A percentile compares a stretch with the other conserved stretches of the same genome.
Conservation (phyloP, 2,329 filamentous ascomycete genomes). For the Fusarium subglutinans region DNA sequence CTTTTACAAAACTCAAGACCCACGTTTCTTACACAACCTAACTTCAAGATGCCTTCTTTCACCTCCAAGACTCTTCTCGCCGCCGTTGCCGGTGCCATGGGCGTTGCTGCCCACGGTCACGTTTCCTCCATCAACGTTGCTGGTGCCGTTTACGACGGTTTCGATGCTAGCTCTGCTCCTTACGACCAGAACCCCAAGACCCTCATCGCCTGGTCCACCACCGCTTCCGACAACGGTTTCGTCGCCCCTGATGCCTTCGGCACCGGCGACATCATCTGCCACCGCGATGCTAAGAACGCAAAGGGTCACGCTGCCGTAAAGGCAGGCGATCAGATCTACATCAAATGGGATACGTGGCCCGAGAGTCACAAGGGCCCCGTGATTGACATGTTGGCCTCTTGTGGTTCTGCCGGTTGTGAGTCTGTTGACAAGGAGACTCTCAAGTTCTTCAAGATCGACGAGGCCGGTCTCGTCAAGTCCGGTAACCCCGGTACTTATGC, state of each 20-base stretch:
- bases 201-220: constrained; percentile 52
- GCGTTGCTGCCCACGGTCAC: constrained; percentile 44
- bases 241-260: constrained; percentile 54
- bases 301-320: constrained; percentile 50
- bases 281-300: constrained; percentile 53
- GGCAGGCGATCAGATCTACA: constrained; percentile 50
- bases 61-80: constrained; percentile 40
- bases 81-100: constrained; percentile 39
- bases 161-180: constrained; percentile 1
- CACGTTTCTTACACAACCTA: constrained; percentile 10
- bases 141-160: constrained; percentile 35
- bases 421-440: constrained; percentile 63
- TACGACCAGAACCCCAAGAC: constrained; percentile 36
- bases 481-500: constrained; percentile 50
- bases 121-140: constrained; percentile 42
- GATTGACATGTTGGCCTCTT: constrained; percentile 71
- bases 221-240: constrained; percentile 61
- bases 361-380: constrained; percentile 61
- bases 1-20: constrained; percentile 9
- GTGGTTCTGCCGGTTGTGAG: constrained; percentile 62
- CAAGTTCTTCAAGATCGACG: constrained; percentile 72
- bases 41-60: constrained; percentile 42
- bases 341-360: constrained; percentile 57
- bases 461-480: constrained; percentile 61
- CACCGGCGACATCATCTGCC: constrained; percentile 58